Evolutionary conservation across 805 yeast genomes (phyloP), one percentile per base, ranked within the genome.

Genomic region (Ogataea siamensis): DNA sequence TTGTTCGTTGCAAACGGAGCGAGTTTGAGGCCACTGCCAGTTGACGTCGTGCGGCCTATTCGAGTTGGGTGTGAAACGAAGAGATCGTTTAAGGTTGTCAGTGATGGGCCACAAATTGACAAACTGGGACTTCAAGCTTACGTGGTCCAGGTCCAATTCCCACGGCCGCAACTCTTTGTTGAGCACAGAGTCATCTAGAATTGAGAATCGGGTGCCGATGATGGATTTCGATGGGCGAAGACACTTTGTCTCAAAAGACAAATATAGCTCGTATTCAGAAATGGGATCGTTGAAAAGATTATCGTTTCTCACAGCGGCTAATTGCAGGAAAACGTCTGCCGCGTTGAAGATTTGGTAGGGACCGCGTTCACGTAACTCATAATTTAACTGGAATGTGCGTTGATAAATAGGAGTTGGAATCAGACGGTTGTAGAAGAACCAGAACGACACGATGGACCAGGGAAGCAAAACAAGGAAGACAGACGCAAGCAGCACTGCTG

Each of bases 381-480:
- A 54, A 29, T 48, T 52, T 18, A 54, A 34, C 7, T 39, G 23
- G 11, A 54, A 37, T 3, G 26, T 17, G 10, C 40, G 45, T 18
- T 35, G 35, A 10, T 50, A 28, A 4, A 51, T 19, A 1, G 55
- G 52, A 3, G 44, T 34, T 1, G 67, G 66, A 7, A 63, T 47
- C 13, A 63, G 42, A 34, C 45, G 43, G 23, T 51, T 47, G 49
- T 60, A 55, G 42, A 63, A 62, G 39, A 51, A 53, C 27, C 58
- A 30, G 42, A 55, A 62, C 13, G 65, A 41, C 9, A 62, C 24
- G 7, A 60, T 26, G 1, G 67, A 62, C 46, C 60, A 50, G 5
- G 68, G 68, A 6, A 62, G 36, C 11, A 63, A 51, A 12, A 62
- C 47, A 8, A 52, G 19, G n/a, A 49, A 33, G 2, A 58, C 32